These are phyloP conservation scores for Nicotiana paniculata DNA, from an alignment of 257 asterid species.

Conservation along the genomic window DNA sequence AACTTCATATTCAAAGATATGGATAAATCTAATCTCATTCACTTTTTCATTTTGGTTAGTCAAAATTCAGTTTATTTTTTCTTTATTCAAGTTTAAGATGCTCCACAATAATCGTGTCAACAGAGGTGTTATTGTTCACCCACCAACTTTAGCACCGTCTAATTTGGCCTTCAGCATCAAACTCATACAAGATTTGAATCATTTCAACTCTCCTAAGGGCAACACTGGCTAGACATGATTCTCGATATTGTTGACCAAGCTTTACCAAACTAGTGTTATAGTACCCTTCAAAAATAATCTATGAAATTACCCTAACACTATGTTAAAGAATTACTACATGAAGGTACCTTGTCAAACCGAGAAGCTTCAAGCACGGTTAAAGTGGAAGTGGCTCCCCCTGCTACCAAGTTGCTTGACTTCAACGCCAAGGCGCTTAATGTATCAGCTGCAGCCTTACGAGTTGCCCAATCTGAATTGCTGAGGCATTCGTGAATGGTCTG, in stretches of 20 bases:
- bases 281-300: neutral
- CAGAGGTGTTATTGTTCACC: neutral
- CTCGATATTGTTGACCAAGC: neutral
- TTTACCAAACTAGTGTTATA: neutral
- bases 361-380: constrained; percentile 75
- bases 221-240: neutral
- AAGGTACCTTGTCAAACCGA: constrained; percentile 85
- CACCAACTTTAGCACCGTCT: neutral
- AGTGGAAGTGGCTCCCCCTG: constrained; percentile 66
- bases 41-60: neutral
- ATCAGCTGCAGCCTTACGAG: constrained; percentile 97
- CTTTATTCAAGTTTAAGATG: neutral
- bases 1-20: neutral
- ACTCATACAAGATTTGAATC: neutral
- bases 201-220: neutral
- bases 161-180: neutral
- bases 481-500: constrained; percentile 83
- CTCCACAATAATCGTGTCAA: neutral
- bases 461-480: constrained; percentile 88
- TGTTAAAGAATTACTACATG: neutral
- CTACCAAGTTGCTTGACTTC: constrained; percentile 50
- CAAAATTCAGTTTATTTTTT: neutral
- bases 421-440: constrained; percentile 59
- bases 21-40: neutral
- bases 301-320: neutral